phyloP scores from a whole-genome alignment of 768 basidiomycete genomes.

The Mycena olivaceomarginata region DNA sequence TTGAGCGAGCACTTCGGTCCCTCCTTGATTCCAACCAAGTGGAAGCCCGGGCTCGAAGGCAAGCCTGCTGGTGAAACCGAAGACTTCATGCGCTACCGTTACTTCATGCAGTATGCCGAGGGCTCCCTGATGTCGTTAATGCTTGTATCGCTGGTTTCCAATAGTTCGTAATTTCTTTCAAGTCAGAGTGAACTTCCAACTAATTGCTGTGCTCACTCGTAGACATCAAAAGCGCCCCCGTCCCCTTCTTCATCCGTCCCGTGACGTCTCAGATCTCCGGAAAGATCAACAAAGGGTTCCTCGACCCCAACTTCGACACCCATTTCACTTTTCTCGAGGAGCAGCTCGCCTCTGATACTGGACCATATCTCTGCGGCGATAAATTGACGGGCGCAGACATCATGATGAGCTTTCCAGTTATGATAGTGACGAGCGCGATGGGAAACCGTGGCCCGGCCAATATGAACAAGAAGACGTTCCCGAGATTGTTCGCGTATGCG shows the following conservation, averaged over 20 bases:
- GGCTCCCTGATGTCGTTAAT: slow-evolving; percentile 30
- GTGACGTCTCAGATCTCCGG: slow-evolving; percentile 30
- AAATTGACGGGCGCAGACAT: slow-evolving; percentile 40
- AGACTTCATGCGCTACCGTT: slow-evolving; percentile 34
- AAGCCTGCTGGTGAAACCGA: slow-evolving; percentile 26
- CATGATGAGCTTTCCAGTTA: slow-evolving; percentile 37
- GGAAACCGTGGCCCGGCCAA: not conserved
- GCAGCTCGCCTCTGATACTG: slow-evolving; percentile 37
- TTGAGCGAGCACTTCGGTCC: slow-evolving; percentile 39
- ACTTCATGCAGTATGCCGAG: slow-evolving; percentile 36
- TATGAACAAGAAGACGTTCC: slow-evolving; percentile 36
- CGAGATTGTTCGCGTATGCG: slow-evolving; percentile 39
- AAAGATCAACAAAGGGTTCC: slow-evolving; percentile 18
- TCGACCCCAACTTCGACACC: slow-evolving; percentile 29
- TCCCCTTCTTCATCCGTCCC: slow-evolving; percentile 41
- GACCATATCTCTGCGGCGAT: slow-evolving; percentile 38
- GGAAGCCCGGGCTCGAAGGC: slow-evolving; percentile 30
- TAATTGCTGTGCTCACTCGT: not conserved
- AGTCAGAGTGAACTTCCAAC: not conserved
- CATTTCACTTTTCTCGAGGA: slow-evolving; percentile 40
- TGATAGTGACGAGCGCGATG: not conserved
- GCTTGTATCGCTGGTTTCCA: slow-evolving; percentile 9
- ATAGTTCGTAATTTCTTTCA: not conserved
- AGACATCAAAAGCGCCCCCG: slow-evolving; percentile 37
- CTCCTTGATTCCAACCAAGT: slow-evolving; percentile 30